phyloP scores from a whole-genome alignment of 108 stramenopile species.

The Skeletonema costatum region DNA sequence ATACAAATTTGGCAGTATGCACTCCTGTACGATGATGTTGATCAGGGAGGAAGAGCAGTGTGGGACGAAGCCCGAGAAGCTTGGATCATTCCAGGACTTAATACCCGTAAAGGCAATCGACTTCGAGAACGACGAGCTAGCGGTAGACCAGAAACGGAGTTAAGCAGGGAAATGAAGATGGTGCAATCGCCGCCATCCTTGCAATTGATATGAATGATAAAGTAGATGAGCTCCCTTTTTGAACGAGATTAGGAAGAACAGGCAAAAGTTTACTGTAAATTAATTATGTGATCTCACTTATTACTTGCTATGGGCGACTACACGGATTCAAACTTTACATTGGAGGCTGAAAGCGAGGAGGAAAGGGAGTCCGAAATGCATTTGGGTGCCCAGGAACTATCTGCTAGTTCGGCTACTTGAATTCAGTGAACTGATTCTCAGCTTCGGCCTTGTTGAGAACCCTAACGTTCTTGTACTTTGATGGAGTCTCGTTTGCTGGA shows the following conservation, averaged over 20 bases:
- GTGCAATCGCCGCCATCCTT: slow-evolving; percentile 40
- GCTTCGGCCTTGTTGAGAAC: background rate
- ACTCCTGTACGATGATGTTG: slow-evolving; percentile 53
- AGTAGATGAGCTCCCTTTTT: slow-evolving; percentile 18
- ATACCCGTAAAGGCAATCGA: background rate
- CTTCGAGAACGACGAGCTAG: slow-evolving; percentile 46
- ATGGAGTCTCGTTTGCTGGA: background rate
- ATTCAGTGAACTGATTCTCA: background rate
- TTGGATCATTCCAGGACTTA: slow-evolving; percentile 64
- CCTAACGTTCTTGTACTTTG: slow-evolving; percentile 7
- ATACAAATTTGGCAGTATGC: slow-evolving; percentile 26
- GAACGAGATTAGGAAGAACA: background rate
- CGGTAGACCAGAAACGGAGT: slow-evolving; percentile 77
- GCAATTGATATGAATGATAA: slow-evolving; percentile 41
- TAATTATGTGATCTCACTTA: no score
- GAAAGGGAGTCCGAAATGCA: no score
- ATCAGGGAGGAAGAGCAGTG: slow-evolving; percentile 65
- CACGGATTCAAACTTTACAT: no score
- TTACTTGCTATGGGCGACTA: no score
- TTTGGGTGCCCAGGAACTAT: no score
- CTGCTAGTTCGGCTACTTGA: background rate
- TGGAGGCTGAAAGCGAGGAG: no score
- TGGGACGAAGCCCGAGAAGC: slow-evolving; percentile 78
- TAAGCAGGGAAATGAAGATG: slow-evolving; percentile 66
- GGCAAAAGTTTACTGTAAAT: background rate